Percentiles rank a stretch among this genome's conserved stretches.
phyloP scores from a whole-genome alignment of 1,284 basidiomycete species.

The Fomitopsis palustris region DNA sequence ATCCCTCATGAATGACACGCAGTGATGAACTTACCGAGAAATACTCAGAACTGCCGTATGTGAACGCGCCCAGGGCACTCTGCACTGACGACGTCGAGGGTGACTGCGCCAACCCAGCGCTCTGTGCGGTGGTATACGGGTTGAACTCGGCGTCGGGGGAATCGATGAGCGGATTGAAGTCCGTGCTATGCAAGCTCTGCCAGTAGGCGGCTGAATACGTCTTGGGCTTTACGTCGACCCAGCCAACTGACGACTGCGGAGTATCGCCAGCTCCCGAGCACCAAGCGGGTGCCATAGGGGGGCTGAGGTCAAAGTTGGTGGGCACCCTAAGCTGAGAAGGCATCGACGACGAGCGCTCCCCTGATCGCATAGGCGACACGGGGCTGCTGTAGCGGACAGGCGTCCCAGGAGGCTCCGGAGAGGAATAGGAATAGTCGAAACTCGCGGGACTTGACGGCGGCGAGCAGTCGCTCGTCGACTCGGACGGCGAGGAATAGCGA shows the following conservation, averaged over 20 bases:
- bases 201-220: not conserved
- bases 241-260: not conserved
- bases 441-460: conserved; percentile 17
- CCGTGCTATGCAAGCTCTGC: not conserved
- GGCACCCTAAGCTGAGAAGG: conserved; percentile 1
- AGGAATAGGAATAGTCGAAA: conserved; percentile 11
- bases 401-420: conserved; percentile 19
- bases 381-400: not conserved
- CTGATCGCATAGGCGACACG: not conserved
- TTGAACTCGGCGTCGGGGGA: not conserved
- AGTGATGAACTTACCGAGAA: not conserved
- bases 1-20: too few relatives aligned
- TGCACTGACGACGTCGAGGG: not conserved
- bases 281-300: too few relatives aligned
- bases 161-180: not conserved
- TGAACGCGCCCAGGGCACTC: not conserved
- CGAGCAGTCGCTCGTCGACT: conserved; percentile 8
- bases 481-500: not conserved
- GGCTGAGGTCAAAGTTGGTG: too few relatives aligned
- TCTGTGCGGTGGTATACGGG: not conserved
- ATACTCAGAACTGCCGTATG: not conserved
- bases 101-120: not conserved
- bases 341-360: conserved; percentile 9
- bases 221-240: not conserved
- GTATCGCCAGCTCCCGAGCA: not conserved